Base-by-base conservation (phyloP, 2,329 filamentous ascomycete species). In the Moelleriella libera region DNA sequence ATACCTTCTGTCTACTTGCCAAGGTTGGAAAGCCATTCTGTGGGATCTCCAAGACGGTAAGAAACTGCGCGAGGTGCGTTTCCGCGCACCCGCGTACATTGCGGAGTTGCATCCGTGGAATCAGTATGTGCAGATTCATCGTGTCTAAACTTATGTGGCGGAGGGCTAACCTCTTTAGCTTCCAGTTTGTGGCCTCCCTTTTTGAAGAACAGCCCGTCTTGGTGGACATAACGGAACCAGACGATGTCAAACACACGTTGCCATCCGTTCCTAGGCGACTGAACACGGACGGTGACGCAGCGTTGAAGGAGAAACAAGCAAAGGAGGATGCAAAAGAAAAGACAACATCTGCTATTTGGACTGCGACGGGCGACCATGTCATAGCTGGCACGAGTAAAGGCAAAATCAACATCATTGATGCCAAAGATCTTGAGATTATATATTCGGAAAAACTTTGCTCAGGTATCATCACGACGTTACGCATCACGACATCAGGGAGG, bases 11-110 rank as follows among this genome's bases (percentile, higher is more conserved):
- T 95, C 88, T 49, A 86, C 88, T 9, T 94, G 88, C 43, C 88
- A 96, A 63, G 92, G 95, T 59, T 97, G 90, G 86, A 94, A 94
- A 66, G 89, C 85, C 52, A 88, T 95, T 45, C 74, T 98, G 1
- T 98, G 92, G 92, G 92, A 98, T 64, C 71, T 98, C 49, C 76
- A 76, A 47, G 71, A 78, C 50, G 74, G 78, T 44, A 74, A 83
- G 59, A 72, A 85, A 50, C 71, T 89, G 58, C 83, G 89, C 54
- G 89, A 87, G 55, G 84, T 96, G 57, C 85, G 88, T 54, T 95
- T 98, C 59, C 83, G 90, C 54, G 88, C 89, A 3, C 88, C 90
- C 1, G 86, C 95, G 34, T 98, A 96, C 67, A 94, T 94, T 56
- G 94, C 90, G 4, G 92, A 98, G 67, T 72, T 98, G 48, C 88